Percentiles rank a stretch among this genome's conserved stretches.
phyloP scores from a whole-genome alignment of 805 yeast species.

The Starmerella powellii region DNA sequence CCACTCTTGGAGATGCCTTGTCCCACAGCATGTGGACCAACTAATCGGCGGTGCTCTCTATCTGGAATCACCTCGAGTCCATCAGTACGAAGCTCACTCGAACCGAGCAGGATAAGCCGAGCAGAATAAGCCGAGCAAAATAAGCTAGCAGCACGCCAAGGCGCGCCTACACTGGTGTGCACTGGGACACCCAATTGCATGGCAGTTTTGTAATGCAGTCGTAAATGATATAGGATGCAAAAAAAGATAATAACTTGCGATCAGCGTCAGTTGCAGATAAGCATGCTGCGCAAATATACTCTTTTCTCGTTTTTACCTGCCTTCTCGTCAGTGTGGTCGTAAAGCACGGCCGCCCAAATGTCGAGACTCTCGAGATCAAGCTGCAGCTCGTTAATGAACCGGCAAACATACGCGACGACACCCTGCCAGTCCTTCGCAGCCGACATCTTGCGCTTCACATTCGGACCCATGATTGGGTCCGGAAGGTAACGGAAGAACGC shows the following conservation, averaged over 20 bases:
- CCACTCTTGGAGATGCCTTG: constrained; percentile 22
- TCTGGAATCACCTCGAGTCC: no score
- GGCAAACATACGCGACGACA: constrained; percentile 5
- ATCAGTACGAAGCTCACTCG: no score
- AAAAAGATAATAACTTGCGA: no score
- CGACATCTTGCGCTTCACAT: constrained; percentile 2
- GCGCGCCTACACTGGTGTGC: no score
- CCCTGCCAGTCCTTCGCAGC: constrained; percentile 1
- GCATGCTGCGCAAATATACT: constrained; percentile 15
- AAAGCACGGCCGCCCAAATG: constrained; percentile 16
- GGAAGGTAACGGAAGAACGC: constrained; percentile 18
- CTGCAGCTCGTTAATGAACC: constrained; percentile 6
- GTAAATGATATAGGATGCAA: not conserved
- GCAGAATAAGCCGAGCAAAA: no score
- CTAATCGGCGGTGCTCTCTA: no score
- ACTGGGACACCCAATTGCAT: no score
- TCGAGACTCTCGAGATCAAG: constrained; percentile 8
- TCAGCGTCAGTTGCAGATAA: constrained; percentile 5
- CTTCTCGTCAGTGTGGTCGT: constrained; percentile 14
- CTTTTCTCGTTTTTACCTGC: constrained; percentile 17
- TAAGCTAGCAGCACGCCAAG: no score
- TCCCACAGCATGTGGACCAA: constrained; percentile 22
- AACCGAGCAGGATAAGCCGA: no score
- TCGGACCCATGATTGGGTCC: constrained; percentile 15
- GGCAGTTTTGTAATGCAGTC: no score